A percentile compares a stretch with the other conserved stretches of the same genome.
phyloP scores from a whole-genome alignment of 2,329 filamentous ascomycete genomes.

The Trematosphaeria pertusa region DNA sequence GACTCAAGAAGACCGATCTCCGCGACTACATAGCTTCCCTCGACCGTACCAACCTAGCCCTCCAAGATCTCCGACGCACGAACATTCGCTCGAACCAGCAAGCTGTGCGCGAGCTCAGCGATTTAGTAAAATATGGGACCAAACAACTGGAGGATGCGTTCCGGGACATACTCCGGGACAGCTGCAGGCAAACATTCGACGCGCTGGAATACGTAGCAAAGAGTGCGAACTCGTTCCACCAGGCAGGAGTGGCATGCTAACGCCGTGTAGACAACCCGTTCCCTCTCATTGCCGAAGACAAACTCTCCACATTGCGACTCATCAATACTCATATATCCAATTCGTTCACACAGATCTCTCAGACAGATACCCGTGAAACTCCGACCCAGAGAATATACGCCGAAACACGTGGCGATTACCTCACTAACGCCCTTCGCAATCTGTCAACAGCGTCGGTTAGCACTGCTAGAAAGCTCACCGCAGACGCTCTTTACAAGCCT shows the following conservation, averaged over 20 bases:
- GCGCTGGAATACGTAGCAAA: constrained; percentile 94
- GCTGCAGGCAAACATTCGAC: constrained; percentile 76
- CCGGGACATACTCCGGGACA: constrained; percentile 77
- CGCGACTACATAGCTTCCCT: constrained; percentile 87
- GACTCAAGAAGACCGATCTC: constrained; percentile 81
- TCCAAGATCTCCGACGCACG: constrained; percentile 84
- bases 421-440: constrained; percentile 83
- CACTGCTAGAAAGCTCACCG: constrained; percentile 75
- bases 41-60: constrained; percentile 85
- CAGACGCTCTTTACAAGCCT: constrained; percentile 83
- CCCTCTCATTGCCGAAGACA: constrained; percentile 78
- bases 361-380: constrained; percentile 62
- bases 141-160: constrained; percentile 86
- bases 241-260: constrained; percentile 14
- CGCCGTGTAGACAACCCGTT: constrained; percentile 68
- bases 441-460: constrained; percentile 82
- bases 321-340: constrained; percentile 78
- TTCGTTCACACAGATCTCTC: constrained; percentile 59
- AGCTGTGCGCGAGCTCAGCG: constrained; percentile 79
- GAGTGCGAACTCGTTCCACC: constrained; percentile 55
- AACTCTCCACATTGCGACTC: constrained; percentile 75
- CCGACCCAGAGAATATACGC: constrained; percentile 83
- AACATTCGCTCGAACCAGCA: constrained; percentile 92
- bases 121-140: constrained; percentile 79
- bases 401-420: constrained; percentile 84